Percentiles rank a stretch among this genome's conserved stretches.
Evolutionary conservation across 768 basidiomycete genomes (phyloP).

Genomic region (Trametes sanguinea): DNA sequence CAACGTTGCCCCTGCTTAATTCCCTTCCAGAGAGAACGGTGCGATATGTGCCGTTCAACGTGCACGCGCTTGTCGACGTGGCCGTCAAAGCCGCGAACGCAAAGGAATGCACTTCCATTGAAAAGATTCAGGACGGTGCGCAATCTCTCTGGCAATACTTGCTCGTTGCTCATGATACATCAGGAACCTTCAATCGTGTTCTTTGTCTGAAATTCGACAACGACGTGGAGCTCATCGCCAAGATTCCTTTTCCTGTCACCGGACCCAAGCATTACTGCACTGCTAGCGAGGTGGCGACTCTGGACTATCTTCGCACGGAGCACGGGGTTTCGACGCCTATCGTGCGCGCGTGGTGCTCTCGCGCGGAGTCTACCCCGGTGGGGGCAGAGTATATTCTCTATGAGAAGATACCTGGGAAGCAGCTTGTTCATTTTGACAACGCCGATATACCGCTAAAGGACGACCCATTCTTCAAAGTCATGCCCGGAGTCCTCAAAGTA

Average conservation of each 20-base stretch:
- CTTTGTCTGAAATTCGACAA: slow-evolving; percentile 43
- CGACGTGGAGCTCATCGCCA: slow-evolving; percentile 42
- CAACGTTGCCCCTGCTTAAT: neutral
- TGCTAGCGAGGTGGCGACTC: slow-evolving; percentile 51
- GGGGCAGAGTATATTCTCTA: slow-evolving; percentile 49
- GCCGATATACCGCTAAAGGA: neutral
- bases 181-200: slow-evolving; percentile 32
- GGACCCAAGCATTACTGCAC: slow-evolving; percentile 41
- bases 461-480: neutral
- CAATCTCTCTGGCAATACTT: neutral
- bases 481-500: neutral
- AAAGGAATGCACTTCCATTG: slow-evolving; percentile 5
- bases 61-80: slow-evolving; percentile 13
- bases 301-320: slow-evolving; percentile 42
- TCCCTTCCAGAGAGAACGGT: slow-evolving; percentile 9
- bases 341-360: slow-evolving; percentile 41
- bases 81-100: slow-evolving; percentile 17
- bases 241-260: slow-evolving; percentile 42
- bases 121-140: slow-evolving; percentile 17
- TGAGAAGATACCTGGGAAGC: slow-evolving; percentile 34
- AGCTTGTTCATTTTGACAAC: slow-evolving; percentile 6
- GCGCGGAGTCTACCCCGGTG: slow-evolving; percentile 41
- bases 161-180: neutral
- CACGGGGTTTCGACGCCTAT: slow-evolving; percentile 42
- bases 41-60: slow-evolving; percentile 20